phyloP scores from a whole-genome alignment of 495 filamentous ascomycete species.

The Penicillium desertorum region DNA sequence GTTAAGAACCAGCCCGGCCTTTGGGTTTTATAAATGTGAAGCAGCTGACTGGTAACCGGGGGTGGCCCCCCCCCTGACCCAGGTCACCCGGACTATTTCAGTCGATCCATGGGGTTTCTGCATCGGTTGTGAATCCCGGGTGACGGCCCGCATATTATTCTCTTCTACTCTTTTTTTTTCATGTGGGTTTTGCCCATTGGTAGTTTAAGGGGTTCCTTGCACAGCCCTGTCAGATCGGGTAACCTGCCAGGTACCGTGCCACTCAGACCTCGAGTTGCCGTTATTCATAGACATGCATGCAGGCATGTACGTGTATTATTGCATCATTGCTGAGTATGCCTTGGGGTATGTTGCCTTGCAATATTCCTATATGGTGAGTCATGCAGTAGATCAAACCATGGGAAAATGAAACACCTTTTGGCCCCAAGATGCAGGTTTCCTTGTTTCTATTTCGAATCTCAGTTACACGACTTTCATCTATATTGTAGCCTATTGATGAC shows the following conservation, averaged over 20 bases:
- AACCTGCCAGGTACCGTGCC: constrained; percentile 12
- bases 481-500: too few species aligned
- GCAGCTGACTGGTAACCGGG: constrained; percentile 12
- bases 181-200: neutral
- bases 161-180: neutral
- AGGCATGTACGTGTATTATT: too few species aligned
- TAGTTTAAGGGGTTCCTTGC: constrained; percentile 1
- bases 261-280: constrained; percentile 1
- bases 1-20: neutral
- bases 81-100: constrained; percentile 10
- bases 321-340: neutral
- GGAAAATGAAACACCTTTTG: neutral
- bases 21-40: neutral
- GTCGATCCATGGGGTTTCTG: constrained; percentile 9
- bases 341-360: constrained; percentile 1
- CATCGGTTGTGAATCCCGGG: neutral
- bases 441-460: neutral
- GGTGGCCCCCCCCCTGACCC: constrained; percentile 12
- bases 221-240: constrained; percentile 9
- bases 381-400: neutral
- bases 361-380: neutral
- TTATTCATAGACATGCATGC: neutral
- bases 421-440: too few species aligned
- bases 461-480: neutral
- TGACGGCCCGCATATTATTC: constrained; percentile 2